phyloP scores from a whole-genome alignment of 148 eudicot genomes.

The Rheum nobile region DNA sequence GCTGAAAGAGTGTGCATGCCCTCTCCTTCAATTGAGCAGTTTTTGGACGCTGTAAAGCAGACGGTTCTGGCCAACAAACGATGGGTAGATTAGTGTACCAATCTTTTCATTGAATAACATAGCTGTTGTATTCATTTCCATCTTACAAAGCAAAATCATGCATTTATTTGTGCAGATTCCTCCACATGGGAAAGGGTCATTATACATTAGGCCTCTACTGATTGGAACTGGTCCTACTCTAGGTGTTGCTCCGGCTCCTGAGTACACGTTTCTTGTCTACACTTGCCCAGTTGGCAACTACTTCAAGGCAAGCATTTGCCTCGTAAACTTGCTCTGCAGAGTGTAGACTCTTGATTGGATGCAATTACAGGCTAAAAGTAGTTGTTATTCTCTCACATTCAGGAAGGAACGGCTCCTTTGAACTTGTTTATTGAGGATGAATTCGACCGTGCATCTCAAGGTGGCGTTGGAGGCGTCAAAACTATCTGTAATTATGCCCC shows the following conservation, averaged over 20 bases:
- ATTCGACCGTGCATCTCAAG: slow-evolving; percentile 74
- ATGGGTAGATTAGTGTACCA: slow-evolving; percentile 29
- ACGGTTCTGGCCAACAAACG: slow-evolving; percentile 54
- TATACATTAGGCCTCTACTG: slow-evolving; percentile 82
- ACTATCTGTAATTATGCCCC: slow-evolving; percentile 81
- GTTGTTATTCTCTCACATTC: neutral
- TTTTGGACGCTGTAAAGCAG: slow-evolving; percentile 52
- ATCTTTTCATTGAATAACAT: no score
- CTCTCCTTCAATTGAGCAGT: slow-evolving; percentile 45
- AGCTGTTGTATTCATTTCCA: no score
- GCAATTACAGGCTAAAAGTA: no score
- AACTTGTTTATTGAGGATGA: slow-evolving; percentile 73
- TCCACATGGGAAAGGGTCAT: slow-evolving; percentile 84
- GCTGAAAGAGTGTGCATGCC: slow-evolving; percentile 75
- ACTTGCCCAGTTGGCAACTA: slow-evolving; percentile 92
- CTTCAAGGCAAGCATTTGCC: slow-evolving; percentile 42
- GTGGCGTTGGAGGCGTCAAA: slow-evolving; percentile 92
- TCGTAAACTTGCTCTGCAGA: neutral
- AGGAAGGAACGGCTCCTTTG: slow-evolving; percentile 71
- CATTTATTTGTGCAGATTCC: slow-evolving; percentile 48
- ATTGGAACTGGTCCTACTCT: slow-evolving; percentile 76
- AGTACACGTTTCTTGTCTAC: slow-evolving; percentile 71
- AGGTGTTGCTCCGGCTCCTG: slow-evolving; percentile 78
- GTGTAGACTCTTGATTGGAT: neutral
- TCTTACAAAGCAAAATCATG: no score